Conservation (phyloP, 2,329 filamentous ascomycete genomes). For the Teratosphaeria viscida region DNA sequence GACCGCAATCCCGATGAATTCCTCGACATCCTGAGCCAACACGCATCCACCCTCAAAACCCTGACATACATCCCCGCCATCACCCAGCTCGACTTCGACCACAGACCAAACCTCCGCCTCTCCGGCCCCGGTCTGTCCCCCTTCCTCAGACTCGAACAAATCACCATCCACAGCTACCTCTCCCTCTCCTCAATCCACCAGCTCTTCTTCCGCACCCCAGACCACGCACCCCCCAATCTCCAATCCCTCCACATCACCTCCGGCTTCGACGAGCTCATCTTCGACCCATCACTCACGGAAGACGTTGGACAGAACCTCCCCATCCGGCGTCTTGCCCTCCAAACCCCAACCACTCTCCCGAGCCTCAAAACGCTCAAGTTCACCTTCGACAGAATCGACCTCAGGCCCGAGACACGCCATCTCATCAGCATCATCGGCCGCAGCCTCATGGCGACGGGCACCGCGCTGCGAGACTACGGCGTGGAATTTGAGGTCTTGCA, state of each 20-base stretch:
- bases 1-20: neutral
- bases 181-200: neutral
- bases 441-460: neutral
- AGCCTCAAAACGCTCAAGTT: neutral
- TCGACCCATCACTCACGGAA: neutral
- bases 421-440: neutral
- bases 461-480: neutral
- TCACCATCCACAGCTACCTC: neutral
- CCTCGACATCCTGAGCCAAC: neutral
- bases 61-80: neutral
- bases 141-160: neutral
- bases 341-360: neutral
- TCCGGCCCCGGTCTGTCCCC: neutral
- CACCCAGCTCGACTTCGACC: neutral
- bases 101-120: neutral
- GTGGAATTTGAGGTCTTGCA: neutral
- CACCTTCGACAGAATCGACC: neutral
- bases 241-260: neutral
- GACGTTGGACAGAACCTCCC: neutral
- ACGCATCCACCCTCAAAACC: neutral
- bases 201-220: neutral
- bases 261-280: neutral
- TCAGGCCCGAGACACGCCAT: neutral
- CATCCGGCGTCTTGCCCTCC: neutral
- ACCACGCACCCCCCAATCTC: neutral